phyloP scores from a whole-genome alignment of 2,329 filamentous ascomycete genomes.

The Fusarium sp. region DNA sequence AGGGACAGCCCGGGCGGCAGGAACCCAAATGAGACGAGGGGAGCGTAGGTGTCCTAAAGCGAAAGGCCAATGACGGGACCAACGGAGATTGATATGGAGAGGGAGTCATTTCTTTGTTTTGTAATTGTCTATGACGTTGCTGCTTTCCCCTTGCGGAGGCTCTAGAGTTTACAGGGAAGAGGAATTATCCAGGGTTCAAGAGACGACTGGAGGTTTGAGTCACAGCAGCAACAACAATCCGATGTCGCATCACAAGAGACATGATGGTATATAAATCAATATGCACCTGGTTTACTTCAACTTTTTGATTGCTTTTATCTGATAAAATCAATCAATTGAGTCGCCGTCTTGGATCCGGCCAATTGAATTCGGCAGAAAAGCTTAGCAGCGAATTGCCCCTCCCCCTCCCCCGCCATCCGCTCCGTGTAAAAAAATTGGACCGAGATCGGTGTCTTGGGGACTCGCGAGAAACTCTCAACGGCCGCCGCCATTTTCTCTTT shows the following conservation, averaged over 20 bases:
- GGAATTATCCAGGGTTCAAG: conserved; percentile 38
- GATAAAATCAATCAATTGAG: conserved; percentile 14
- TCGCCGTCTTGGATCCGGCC: background rate
- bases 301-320: background rate
- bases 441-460: conserved; percentile 28
- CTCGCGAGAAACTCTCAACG: conserved; percentile 34
- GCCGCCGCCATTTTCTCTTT: conserved; percentile 32
- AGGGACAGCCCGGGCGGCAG: conserved; percentile 15
- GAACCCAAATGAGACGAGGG: background rate
- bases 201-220: conserved; percentile 24
- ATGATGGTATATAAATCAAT: conserved; percentile 10
- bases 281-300: no score
- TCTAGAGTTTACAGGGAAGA: conserved; percentile 23
- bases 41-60: conserved; percentile 4
- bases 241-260: conserved; percentile 24
- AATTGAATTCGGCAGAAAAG: conserved; percentile 22
- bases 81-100: conserved; percentile 21
- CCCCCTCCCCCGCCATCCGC: conserved; percentile 31
- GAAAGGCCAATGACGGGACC: background rate
- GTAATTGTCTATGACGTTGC: conserved; percentile 28
- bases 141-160: conserved; percentile 7
- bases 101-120: background rate
- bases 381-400: conserved; percentile 13
- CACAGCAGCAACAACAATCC: conserved; percentile 22
- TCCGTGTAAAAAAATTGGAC: conserved; percentile 28